Base-by-base conservation (phyloP, 2,329 filamentous ascomycete genomes). In the Grosmannia serpens region DNA sequence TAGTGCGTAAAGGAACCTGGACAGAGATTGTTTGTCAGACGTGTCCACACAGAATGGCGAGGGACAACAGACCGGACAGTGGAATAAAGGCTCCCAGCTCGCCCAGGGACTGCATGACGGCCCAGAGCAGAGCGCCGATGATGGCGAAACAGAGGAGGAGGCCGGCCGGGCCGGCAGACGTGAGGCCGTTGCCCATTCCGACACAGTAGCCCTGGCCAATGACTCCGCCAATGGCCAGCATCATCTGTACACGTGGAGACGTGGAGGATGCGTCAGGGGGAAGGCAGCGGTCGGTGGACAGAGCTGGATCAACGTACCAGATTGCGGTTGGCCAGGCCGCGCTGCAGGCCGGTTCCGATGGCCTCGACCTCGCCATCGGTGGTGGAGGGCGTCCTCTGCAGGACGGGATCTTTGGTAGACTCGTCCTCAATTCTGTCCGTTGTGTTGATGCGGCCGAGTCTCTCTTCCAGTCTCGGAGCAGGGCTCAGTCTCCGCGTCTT, bases 151-250 rank as follows among this genome's bases (percentile, higher is more conserved):
- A 54, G 33, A 54, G 20, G 52, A 54, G 52, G 2, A 54, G 33
- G 6, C 52, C 52, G 1, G 52, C 52, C 7, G 52, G 52, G 11
- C 52, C 52, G 22, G 52, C 52, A 31, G 52, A 31, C 11, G 52
- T 41, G 27, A 54, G 52, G 10, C 52, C 52, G 9, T 31, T 54
- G 20, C 52, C 52, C 52, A 54, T 54, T 22, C 52, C 52, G 13
- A 54, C 31, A 26, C 41, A 54, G 52, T 54, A 54, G 20, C 52
- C 52, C 6, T 31, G 52, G 1, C 52, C 52, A 9, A 54, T 54
- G 33, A 54, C 52, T 15, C 52, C 52, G n/a, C 52, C 52, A 38
- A 54, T 54, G n/a, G 52, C 52, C 52, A 54, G 29, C 52, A 54
- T 54, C 52, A 54, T 54, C 50, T 53, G n/a, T 10, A 46, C 10